A percentile compares a stretch with the other conserved stretches of the same genome.
Conservation (phyloP, 2,329 filamentous ascomycete species). For the Epichloe brachyelytri region DNA sequence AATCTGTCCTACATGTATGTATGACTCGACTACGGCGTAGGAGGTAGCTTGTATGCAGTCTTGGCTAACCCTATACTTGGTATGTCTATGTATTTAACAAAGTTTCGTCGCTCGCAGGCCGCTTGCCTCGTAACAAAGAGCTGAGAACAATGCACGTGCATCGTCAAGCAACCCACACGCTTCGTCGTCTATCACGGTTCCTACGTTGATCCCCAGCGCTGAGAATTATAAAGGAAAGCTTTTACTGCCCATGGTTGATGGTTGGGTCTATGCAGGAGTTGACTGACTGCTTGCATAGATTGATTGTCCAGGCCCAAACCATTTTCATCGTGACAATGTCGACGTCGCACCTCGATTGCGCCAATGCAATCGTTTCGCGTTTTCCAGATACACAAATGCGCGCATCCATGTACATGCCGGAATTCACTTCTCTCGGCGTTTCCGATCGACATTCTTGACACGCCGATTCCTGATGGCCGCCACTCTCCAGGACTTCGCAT, state of each 20-base stretch:
- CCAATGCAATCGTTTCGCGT: too few relatives aligned
- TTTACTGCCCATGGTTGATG: neutral
- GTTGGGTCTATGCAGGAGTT: neutral
- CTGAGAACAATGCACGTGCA: too few relatives aligned
- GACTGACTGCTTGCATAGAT: neutral
- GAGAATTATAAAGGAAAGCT: neutral
- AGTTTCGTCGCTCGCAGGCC: neutral
- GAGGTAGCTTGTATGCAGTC: neutral
- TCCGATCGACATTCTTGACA: slow-evolving; percentile 37
- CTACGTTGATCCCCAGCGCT: neutral
- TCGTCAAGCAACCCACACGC: neutral
- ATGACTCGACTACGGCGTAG: too few relatives aligned
- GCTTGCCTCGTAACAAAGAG: neutral
- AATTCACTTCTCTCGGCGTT: slow-evolving; percentile 10
- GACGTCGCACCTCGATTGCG: neutral
- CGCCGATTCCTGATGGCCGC: slow-evolving; percentile 40
- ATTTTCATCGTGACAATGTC: neutral
- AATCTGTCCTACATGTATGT: too few relatives aligned
- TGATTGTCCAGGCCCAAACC: neutral
- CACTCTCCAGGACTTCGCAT: slow-evolving; percentile 50
- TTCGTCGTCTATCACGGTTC: neutral
- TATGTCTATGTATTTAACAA: neutral
- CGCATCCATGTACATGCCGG: neutral
- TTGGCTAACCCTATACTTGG: neutral
- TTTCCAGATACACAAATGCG: too few relatives aligned